Percentiles rank a stretch among this genome's conserved stretches.
phyloP scores from a whole-genome alignment of 192 early-diverging fungal genomes.

The Backusella australiensis region DNA sequence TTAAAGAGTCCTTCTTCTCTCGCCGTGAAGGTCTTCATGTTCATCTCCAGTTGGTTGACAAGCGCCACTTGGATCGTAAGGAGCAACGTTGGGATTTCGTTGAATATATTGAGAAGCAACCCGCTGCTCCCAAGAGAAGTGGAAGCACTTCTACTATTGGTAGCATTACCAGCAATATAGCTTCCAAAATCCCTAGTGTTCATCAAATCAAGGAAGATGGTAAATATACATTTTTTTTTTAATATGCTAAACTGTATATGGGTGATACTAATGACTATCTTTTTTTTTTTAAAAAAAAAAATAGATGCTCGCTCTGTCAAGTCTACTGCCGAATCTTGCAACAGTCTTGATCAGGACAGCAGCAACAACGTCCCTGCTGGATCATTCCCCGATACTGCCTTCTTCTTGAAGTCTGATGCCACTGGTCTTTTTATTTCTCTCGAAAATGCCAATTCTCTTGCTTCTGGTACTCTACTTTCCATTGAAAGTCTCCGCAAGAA shows the following conservation, averaged over 20 bases:
- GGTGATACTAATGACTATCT: too few relatives aligned
- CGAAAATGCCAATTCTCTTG: neutral
- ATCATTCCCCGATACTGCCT: conserved; percentile 19
- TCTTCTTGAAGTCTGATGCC: conserved; percentile 26
- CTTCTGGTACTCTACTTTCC: conserved; percentile 2
- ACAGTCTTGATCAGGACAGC: conserved; percentile 12
- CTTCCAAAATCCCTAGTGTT: neutral
- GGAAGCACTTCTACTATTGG: neutral
- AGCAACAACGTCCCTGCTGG: conserved; percentile 5
- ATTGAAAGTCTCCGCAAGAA: conserved; percentile 18
- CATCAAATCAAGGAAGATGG: conserved; percentile 21
- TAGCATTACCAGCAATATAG: neutral
- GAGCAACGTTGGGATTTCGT: conserved; percentile 36
- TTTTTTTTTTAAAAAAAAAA: neutral
- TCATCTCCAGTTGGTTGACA: conserved; percentile 29
- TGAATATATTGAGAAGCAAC: conserved; percentile 11
- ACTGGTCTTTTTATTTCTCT: conserved; percentile 20
- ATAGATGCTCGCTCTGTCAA: conserved; percentile 18
- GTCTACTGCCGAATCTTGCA: conserved; percentile 5
- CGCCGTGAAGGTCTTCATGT: conserved; percentile 36
- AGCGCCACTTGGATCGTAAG: conserved; percentile 23
- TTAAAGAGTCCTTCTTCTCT: conserved; percentile 33
- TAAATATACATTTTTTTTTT: neutral
- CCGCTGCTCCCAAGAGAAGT: neutral
- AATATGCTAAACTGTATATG: neutral